Evolutionary conservation across 169 alveolate species (phyloP).

Genomic region (Nephromyces sp.): DNA sequence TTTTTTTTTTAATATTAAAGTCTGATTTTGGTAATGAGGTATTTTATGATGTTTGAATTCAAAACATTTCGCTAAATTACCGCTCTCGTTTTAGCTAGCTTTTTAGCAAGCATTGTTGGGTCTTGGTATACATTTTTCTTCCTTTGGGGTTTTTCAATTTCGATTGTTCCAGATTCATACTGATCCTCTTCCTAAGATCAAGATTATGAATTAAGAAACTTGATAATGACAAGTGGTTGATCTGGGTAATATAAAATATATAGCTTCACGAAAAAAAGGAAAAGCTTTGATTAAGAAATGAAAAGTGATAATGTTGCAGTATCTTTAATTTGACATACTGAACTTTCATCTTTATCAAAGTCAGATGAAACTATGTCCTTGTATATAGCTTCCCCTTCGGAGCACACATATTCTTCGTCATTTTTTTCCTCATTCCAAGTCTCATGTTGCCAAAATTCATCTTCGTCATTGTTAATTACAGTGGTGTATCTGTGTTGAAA

Average conservation of each 20-base stretch:
- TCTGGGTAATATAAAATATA: neutral
- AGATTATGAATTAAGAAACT: neutral
- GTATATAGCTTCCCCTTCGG: conserved; percentile 70
- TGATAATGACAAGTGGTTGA: neutral
- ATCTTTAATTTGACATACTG: no score
- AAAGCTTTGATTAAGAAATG: neutral
- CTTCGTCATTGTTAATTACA: no score
- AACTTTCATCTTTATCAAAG: conserved; percentile 56
- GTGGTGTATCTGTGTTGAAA: no score
- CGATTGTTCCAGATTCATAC: neutral
- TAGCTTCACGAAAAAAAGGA: neutral
- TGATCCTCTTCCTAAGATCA: no score
- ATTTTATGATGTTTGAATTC: no score
- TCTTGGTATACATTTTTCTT: neutral
- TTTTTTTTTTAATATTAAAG: no score
- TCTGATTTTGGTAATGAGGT: no score
- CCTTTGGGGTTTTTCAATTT: neutral
- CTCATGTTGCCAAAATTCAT: conserved; percentile 64
- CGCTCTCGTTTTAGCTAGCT: neutral
- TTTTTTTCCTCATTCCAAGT: conserved; percentile 73
- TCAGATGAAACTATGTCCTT: conserved; percentile 64
- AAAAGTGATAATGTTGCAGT: neutral
- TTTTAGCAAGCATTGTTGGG: neutral
- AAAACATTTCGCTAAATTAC: no score
- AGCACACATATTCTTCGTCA: conserved; percentile 68